Percentiles rank a stretch among this genome's conserved stretches.
These are phyloP conservation scores for Pterulicium gracile DNA, from an alignment of 1,284 basidiomycete species.

Conservation along the genomic window DNA sequence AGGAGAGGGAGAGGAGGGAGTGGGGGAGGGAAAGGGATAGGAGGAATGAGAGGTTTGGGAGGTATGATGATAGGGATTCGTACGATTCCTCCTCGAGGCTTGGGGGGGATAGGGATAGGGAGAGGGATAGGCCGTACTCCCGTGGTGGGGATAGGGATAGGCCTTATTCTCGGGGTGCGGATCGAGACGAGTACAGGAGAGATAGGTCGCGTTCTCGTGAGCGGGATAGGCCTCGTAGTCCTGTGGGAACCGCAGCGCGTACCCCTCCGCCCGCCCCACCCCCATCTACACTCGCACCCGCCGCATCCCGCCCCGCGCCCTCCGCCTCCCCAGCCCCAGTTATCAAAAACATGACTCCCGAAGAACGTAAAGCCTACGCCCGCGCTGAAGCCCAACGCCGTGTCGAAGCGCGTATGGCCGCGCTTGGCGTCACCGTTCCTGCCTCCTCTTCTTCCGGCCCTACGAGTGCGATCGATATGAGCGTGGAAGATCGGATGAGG, in stretches of 20 bases:
- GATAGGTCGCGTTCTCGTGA: slow-evolving; percentile 13
- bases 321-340: slow-evolving; percentile 32
- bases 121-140: slow-evolving; percentile 25
- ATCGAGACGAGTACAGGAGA: slow-evolving; percentile 23
- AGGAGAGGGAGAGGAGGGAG: slow-evolving; percentile 69
- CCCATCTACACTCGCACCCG: slow-evolving; percentile 25
- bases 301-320: slow-evolving; percentile 25
- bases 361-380: slow-evolving; percentile 76
- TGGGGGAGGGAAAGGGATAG: slow-evolving; percentile 76
- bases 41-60: slow-evolving; percentile 73
- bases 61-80: slow-evolving; percentile 45
- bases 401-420: slow-evolving; percentile 81
- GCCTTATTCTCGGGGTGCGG: slow-evolving; percentile 20
- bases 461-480: slow-evolving; percentile 52
- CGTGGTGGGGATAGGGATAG: slow-evolving; percentile 19
- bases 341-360: slow-evolving; percentile 77
- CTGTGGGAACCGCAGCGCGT: slow-evolving; percentile 24
- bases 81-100: slow-evolving; percentile 27
- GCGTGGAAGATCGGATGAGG: slow-evolving; percentile 73
- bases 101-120: slow-evolving; percentile 27
- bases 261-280: slow-evolving; percentile 35
- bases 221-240: slow-evolving; percentile 29
- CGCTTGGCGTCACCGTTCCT: slow-evolving; percentile 47
- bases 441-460: slow-evolving; percentile 32
- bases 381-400: slow-evolving; percentile 77